Conservation (phyloP, 202 grass and related monocot genomes). For the Zoysia matrella region DNA sequence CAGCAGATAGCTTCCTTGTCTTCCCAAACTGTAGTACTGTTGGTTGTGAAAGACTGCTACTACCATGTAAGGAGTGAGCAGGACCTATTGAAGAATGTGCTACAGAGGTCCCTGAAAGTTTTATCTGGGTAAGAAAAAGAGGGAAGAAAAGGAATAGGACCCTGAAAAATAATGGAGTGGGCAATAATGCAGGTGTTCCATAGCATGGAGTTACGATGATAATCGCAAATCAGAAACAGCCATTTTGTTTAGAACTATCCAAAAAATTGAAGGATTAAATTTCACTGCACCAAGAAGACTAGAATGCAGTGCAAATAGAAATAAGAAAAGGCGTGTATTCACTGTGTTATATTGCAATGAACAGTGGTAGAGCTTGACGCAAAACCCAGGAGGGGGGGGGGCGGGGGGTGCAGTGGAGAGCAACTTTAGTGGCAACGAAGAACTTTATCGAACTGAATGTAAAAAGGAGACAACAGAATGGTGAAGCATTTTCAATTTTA, state of each 20-base stretch:
- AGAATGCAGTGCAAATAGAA: not conserved
- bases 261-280: not conserved
- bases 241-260: not conserved
- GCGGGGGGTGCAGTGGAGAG: no score
- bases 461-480: slow-evolving; percentile 1
- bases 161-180: not conserved
- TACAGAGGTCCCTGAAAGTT: slow-evolving; percentile 50
- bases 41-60: slow-evolving; percentile 68
- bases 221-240: not conserved
- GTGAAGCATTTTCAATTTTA: not conserved
- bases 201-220: not conserved
- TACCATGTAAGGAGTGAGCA: slow-evolving; percentile 59
- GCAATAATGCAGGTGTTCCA: not conserved
- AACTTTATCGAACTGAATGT: slow-evolving; percentile 11
- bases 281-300: slow-evolving; percentile 4
- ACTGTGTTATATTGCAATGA: not conserved
- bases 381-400: no score
- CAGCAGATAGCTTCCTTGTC: slow-evolving; percentile 61
- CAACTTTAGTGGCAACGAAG: not conserved
- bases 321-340: not conserved
- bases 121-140: not conserved
- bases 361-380: no score
- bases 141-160: not conserved
- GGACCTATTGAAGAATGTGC: slow-evolving; percentile 68
- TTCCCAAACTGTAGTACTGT: slow-evolving; percentile 94